Evolutionary conservation across 805 yeast species (phyloP).

Genomic region (Ogataea sp.): DNA sequence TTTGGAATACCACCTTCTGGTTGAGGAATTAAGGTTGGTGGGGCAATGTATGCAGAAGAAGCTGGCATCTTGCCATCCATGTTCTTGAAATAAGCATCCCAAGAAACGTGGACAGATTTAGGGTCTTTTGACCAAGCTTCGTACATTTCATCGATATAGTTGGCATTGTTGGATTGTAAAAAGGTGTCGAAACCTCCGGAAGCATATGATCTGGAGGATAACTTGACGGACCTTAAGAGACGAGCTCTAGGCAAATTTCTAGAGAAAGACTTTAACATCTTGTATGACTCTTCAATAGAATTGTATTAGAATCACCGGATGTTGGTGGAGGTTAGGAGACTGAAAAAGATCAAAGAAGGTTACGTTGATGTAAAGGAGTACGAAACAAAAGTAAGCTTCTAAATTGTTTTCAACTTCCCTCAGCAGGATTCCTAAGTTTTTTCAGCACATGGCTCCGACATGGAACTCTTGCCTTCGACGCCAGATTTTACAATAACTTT

Average conservation of each 20-base stretch:
- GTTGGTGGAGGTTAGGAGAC: no score
- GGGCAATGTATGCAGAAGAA: slow-evolving; percentile 74
- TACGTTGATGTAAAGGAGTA: no score
- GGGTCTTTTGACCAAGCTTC: slow-evolving; percentile 92
- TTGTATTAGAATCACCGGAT: no score
- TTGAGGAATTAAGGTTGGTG: slow-evolving; percentile 82
- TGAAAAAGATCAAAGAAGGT: no score
- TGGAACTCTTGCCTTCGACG: no score
- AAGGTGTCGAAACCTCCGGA: slow-evolving; percentile 55
- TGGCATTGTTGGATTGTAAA: slow-evolving; percentile 76
- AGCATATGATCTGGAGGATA: slow-evolving; percentile 20
- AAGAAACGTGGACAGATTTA: slow-evolving; percentile 81
- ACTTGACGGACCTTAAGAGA: slow-evolving; percentile 7
- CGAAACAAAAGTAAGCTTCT: no score
- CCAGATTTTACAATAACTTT: no score
- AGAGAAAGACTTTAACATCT: slow-evolving; percentile 3
- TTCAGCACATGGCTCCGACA: no score
- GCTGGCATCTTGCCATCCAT: slow-evolving; percentile 64
- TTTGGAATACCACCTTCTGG: slow-evolving; percentile 73
- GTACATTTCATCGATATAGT: slow-evolving; percentile 97
- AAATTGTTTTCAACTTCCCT: no score
- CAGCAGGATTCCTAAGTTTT: no score
- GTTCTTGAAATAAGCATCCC: slow-evolving; percentile 96
- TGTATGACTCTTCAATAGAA: no score
- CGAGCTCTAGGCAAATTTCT: slow-evolving; percentile 13